Evolutionary conservation across 2,329 filamentous ascomycete genomes (phyloP), one percentile per base, ranked within the genome.

Genomic region (Colletotrichum sp.): DNA sequence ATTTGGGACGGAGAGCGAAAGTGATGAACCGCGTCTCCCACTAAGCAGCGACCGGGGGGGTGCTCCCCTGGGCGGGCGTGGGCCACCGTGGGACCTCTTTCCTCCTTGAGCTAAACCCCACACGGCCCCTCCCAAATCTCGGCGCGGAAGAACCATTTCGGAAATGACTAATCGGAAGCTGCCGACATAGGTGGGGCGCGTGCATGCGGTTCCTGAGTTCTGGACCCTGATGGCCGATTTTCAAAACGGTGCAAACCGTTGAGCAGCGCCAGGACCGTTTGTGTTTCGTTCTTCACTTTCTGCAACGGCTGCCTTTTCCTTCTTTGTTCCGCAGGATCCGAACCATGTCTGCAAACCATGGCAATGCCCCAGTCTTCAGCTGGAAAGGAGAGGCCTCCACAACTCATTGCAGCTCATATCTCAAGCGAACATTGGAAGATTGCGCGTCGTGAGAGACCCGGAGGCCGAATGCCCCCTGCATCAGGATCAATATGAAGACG

Each of bases 21-120:
- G 29, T 72, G 47, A 36, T 69, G 69, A 68, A 74, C 31, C 72
- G 72, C 72, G 72, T 74, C 70, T 51, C 34, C 64, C 58, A 64
- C 21, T 54, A 24, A 59, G 61, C 57, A 51, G 59, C 34, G 72
- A 72, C 68, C 57, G 34, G 72, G 71, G 71, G 29, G 43, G n/a
- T 51, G 43, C 43, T 27, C 34, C 61, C 67, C 61, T 63, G 43
- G 43, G 43, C n/a, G 18, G 43, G n/a, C 43, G 43, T 51, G 43
- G n/a, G n/a, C 43, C 43, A 51, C 43, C 43, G 43, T 21, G 43
- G 57, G 57, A n/a, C 33, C 51, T 63, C 72, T 71, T 73, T 73
- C 72, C 72, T 34, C 38, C 36, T 67, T 71, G 43, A 70, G 57
- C 15, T 34, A 29, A 38, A 36, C 47, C 71, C 72, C 72, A 74